A percentile compares a stretch with the other conserved stretches of the same genome.
Evolutionary conservation across 192 early-diverging fungal genomes (phyloP).

Genomic region (Coemansia sp.): DNA sequence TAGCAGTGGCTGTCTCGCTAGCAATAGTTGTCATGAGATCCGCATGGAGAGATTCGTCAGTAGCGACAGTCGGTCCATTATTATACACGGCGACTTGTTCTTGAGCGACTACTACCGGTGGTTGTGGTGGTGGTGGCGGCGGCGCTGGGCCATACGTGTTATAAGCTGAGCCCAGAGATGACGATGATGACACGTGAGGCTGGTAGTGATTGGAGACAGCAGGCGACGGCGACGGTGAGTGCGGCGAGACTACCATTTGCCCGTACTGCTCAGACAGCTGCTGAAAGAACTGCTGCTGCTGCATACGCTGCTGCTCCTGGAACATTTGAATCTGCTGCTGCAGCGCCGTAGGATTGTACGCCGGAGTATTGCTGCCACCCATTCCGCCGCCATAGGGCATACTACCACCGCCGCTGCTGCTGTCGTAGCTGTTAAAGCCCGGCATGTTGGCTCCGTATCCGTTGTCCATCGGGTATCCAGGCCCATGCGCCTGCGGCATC

Average conservation of each 20-base stretch:
- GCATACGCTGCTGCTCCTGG: slow-evolving; percentile 51
- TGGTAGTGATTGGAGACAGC: not conserved
- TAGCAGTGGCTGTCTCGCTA: not conserved
- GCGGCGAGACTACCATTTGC: slow-evolving; percentile 10
- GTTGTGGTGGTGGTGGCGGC: not conserved
- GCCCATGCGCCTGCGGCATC: not conserved
- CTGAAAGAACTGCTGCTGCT: slow-evolving; percentile 47
- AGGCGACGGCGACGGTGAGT: not conserved
- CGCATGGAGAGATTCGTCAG: no score
- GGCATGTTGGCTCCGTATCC: not conserved
- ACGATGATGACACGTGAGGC: not conserved
- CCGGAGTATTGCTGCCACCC: not conserved
- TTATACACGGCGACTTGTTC: not conserved
- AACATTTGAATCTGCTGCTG: slow-evolving; percentile 45
- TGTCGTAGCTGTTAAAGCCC: not conserved
- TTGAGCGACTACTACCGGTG: no score
- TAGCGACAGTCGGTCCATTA: no score
- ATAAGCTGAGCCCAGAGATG: not conserved
- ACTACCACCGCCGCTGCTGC: not conserved
- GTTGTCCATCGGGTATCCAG: not conserved
- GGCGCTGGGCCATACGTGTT: not conserved
- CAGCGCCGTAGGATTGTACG: slow-evolving; percentile 12
- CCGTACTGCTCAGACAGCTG: slow-evolving; percentile 44
- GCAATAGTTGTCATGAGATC: no score
- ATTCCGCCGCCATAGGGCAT: not conserved